These are phyloP conservation scores for Mortierella sp. DNA, from an alignment of 371 early-diverging fungal species.

Conservation along the genomic window DNA sequence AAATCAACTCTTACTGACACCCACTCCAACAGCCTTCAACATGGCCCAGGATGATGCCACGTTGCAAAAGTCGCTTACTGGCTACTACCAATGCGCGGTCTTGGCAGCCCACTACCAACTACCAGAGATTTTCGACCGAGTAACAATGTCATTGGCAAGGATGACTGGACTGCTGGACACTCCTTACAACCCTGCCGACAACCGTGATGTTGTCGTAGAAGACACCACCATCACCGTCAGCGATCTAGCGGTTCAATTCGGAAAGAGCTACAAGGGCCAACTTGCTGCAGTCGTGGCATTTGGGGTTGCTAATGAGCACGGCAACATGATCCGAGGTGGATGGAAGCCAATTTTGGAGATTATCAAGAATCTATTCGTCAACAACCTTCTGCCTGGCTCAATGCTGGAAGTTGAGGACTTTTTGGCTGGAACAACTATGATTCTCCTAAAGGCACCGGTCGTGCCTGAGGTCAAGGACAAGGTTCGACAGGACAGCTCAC, in stretches of 20 bases:
- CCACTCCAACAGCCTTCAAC: slow-evolving; percentile 83
- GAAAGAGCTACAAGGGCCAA: slow-evolving; percentile 88
- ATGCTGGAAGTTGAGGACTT: slow-evolving; percentile 82
- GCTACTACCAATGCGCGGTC: slow-evolving; percentile 82
- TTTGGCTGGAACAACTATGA: slow-evolving; percentile 73
- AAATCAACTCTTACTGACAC: neutral
- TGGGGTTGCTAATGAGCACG: slow-evolving; percentile 78
- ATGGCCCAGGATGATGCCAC: slow-evolving; percentile 84
- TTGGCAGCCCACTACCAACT: slow-evolving; percentile 80
- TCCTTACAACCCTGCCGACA: slow-evolving; percentile 62
- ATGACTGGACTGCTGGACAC: slow-evolving; percentile 80
- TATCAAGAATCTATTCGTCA: slow-evolving; percentile 85
- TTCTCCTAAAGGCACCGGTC: slow-evolving; percentile 72
- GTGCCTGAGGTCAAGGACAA: slow-evolving; percentile 58
- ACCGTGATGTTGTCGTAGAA: slow-evolving; percentile 69
- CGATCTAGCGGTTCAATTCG: slow-evolving; percentile 83
- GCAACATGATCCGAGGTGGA: slow-evolving; percentile 75
- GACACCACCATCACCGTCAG: slow-evolving; percentile 75
- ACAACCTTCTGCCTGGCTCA: slow-evolving; percentile 68
- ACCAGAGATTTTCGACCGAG: slow-evolving; percentile 81
- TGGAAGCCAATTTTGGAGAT: slow-evolving; percentile 80
- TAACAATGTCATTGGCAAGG: slow-evolving; percentile 77
- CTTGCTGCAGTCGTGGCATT: slow-evolving; percentile 88
- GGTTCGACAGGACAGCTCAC: slow-evolving; percentile 70
- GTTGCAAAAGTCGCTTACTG: slow-evolving; percentile 82